Evolutionary conservation across 495 filamentous ascomycete species (phyloP), one percentile per base, ranked within the genome.

Genomic region (Penicillium alfredii): DNA sequence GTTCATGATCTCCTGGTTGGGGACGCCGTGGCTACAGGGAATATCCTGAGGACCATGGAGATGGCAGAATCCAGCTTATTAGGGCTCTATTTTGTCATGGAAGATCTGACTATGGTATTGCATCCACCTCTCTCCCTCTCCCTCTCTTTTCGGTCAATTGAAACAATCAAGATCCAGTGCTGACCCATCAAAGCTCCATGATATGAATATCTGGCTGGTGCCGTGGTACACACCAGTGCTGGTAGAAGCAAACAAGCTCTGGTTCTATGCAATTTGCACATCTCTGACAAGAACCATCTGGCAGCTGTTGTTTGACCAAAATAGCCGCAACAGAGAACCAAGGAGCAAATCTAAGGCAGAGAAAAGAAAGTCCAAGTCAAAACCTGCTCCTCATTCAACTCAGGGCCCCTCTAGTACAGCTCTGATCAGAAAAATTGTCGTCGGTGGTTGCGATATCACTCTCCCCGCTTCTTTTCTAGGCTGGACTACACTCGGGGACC

Each of bases 261-360:
- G 44, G 44, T 47, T 47, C 33, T 47, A 47, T 21, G 44, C 33
- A 9, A 38, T 47, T 10, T 42, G 39, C 18, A 33, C 38, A 21
- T 25, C 39, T 13, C 22, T 47, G 21, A 17, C 29, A 9, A 32
- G 29, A 26, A 43, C 29, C 8, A 23, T 15, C 27, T 29, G 16
- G 22, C 24, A 25, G 27, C 38, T 47, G n/a, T 8, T 43, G 2
- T 15, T 30, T 39, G 18, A 34, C 17, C 26, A 38, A 5, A 14
- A 3, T 8, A 13, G 5, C 7, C 33, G 27, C 4, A 30, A 14
- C 8, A 12, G 12, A 6, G 4, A 8, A 27, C 19, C 8, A 4
- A 12, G 22, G 9, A 21, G 22, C 12, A 9, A 6, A 4, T 16
- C 20, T 16, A 11, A 37, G 9, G 35, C 31, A 31, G 24, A 37